These are phyloP conservation scores for Metschnikowia lachancei DNA, from an alignment of 805 yeast species.

Conservation along the genomic window DNA sequence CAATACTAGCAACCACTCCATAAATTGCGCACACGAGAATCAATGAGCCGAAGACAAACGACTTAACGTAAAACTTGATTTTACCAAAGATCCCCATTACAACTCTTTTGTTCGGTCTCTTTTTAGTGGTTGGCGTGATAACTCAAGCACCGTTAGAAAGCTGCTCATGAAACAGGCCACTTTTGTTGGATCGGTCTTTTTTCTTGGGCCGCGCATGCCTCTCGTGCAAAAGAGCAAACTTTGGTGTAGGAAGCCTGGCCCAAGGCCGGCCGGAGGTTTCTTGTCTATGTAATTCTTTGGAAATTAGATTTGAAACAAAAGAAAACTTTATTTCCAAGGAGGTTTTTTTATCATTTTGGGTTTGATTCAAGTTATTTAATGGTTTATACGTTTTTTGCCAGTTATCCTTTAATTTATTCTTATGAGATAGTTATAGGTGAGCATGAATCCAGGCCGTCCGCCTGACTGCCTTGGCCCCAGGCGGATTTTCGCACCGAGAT, in stretches of 20 bases:
- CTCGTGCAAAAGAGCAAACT: not conserved
- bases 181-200: conserved; percentile 1
- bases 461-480: no score
- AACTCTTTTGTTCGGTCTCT: not conserved
- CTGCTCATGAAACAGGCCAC: not conserved
- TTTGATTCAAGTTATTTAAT: no score
- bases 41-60: conserved; percentile 48
- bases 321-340: no score
- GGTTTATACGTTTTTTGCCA: no score
- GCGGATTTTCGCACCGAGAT: not conserved
- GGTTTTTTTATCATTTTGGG: no score
- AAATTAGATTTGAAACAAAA: not conserved
- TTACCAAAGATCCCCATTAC: conserved; percentile 19
- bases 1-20: conserved; percentile 74
- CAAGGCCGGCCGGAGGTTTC: not conserved
- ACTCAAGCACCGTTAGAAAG: not conserved
- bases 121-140: not conserved
- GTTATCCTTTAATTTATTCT: no score
- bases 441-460: no score
- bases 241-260: not conserved
- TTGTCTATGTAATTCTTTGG: not conserved
- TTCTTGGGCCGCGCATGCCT: conserved; percentile 11
- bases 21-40: conserved; percentile 62
- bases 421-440: no score
- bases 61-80: conserved; percentile 54